These are phyloP conservation scores for Phytopythium mirpurense DNA, from an alignment of 352 stramenopile species.

Conservation along the genomic window DNA sequence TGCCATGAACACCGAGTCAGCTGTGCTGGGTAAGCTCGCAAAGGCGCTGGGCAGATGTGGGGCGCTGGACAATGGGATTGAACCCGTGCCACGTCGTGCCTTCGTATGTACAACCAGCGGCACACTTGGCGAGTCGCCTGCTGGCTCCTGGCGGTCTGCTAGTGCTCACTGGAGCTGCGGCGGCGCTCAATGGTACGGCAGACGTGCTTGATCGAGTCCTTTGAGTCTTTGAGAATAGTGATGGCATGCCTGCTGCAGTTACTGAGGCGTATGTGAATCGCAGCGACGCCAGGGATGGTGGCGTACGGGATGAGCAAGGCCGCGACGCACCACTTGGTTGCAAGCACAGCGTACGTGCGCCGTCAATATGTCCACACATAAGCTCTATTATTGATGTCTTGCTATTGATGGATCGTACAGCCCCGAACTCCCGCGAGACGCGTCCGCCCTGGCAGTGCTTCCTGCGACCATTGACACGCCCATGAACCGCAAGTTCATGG, in stretches of 20 bases:
- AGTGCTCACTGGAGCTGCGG: constrained; percentile 77
- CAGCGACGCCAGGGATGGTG: constrained; percentile 76
- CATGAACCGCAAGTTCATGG: constrained; percentile 87
- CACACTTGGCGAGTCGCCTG: constrained; percentile 71
- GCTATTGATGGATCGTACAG: constrained; percentile 15
- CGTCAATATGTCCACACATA: not conserved
- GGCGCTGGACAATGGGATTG: not conserved
- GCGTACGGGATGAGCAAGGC: constrained; percentile 88
- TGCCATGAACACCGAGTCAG: constrained; percentile 76
- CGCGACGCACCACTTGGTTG: constrained; percentile 86
- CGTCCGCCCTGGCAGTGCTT: constrained; percentile 61
- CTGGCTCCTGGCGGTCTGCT: constrained; percentile 64
- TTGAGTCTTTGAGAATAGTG: too few relatives aligned
- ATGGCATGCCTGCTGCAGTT: too few relatives aligned
- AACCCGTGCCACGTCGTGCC: not conserved
- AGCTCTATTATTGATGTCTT: not conserved
- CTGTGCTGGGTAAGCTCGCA: constrained; percentile 42
- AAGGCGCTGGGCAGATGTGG: not conserved
- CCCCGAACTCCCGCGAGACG: constrained; percentile 41
- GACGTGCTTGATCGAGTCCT: too few relatives aligned
- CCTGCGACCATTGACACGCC: constrained; percentile 84
- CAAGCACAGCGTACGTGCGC: constrained; percentile 64
- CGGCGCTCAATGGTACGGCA: constrained; percentile 54
- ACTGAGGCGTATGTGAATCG: not conserved
- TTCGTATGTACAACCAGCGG: constrained; percentile 33